A percentile compares a stretch with the other conserved stretches of the same genome.
Conservation (phyloP, 768 basidiomycete species). For the Pleurotus platypus region DNA sequence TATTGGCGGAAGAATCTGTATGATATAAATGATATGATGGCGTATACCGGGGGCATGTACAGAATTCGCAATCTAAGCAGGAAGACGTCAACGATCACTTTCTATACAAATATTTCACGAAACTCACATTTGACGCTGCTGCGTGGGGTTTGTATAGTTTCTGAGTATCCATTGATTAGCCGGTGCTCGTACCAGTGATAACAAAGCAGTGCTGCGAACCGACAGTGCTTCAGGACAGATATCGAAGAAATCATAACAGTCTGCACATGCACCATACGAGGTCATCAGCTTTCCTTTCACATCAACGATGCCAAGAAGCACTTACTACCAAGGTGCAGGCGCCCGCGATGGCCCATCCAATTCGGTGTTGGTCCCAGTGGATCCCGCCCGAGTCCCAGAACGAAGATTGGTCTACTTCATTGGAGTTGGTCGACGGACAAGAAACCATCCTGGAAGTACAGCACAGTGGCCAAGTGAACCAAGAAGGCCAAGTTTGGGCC, state of each 20-base stretch:
- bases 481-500: neutral
- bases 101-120: too few relatives aligned
- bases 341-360: conserved; percentile 65
- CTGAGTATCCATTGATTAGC: conserved; percentile 27
- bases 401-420: conserved; percentile 45
- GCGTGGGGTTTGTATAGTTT: conserved; percentile 63
- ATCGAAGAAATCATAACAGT: conserved; percentile 58
- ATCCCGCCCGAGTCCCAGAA: conserved; percentile 48
- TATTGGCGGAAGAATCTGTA: conserved; percentile 82
- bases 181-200: neutral
- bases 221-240: conserved; percentile 58
- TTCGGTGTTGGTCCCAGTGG: conserved; percentile 53
- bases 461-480: neutral
- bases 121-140: conserved; percentile 80
- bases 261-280: conserved; percentile 25
- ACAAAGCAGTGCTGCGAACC: conserved; percentile 35
- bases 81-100: too few relatives aligned
- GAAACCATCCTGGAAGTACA: neutral
- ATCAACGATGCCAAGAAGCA: conserved; percentile 6
- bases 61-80: conserved; percentile 63
- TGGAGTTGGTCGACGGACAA: conserved; percentile 54
- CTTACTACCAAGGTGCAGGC: conserved; percentile 47
- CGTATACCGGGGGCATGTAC: conserved; percentile 83
- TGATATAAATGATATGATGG: conserved; percentile 80
- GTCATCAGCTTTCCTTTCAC: too few relatives aligned